Percentiles rank a stretch among this genome's conserved stretches.
Conservation (phyloP, 2,329 filamentous ascomycete species). For the Aspergillus brasiliensis region DNA sequence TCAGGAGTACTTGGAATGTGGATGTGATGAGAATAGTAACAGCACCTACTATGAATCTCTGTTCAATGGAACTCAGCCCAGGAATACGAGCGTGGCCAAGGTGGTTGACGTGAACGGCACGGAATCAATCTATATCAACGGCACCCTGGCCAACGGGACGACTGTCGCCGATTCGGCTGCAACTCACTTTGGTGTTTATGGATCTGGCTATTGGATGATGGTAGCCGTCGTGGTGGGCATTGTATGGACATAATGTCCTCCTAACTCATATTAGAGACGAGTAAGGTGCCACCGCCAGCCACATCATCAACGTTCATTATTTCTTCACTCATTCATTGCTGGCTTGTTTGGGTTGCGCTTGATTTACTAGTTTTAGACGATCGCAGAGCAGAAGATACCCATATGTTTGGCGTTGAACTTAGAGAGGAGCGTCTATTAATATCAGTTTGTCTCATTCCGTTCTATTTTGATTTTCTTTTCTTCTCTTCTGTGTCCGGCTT, state of each 20-base stretch:
- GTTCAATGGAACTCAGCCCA: constrained; percentile 43
- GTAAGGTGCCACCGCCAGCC: background rate
- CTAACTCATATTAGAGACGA: background rate
- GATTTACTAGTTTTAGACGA: too few species aligned
- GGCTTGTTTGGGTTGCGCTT: too few species aligned
- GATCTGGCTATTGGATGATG: constrained; percentile 47
- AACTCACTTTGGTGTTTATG: constrained; percentile 1
- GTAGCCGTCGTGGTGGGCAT: constrained; percentile 33
- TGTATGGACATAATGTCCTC: background rate
- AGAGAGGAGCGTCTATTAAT: too few species aligned
- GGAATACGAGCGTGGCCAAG: constrained; percentile 42
- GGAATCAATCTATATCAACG: constrained; percentile 50
- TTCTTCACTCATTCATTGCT: too few species aligned
- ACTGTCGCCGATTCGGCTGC: constrained; percentile 37
- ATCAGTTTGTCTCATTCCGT: too few species aligned
- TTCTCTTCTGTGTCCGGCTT: background rate
- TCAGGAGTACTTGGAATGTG: constrained; percentile 55
- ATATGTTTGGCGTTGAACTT: too few species aligned
- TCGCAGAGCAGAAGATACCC: too few species aligned
- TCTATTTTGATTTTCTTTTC: too few species aligned
- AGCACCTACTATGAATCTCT: constrained; percentile 45
- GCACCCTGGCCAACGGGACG: constrained; percentile 49
- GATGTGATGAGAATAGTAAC: constrained; percentile 57
- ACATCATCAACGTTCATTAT: too few species aligned
- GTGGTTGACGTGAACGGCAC: constrained; percentile 47